These are phyloP conservation scores for Strigomonas galati DNA, from an alignment of 208 protist genomes.

Conservation along the genomic window DNA sequence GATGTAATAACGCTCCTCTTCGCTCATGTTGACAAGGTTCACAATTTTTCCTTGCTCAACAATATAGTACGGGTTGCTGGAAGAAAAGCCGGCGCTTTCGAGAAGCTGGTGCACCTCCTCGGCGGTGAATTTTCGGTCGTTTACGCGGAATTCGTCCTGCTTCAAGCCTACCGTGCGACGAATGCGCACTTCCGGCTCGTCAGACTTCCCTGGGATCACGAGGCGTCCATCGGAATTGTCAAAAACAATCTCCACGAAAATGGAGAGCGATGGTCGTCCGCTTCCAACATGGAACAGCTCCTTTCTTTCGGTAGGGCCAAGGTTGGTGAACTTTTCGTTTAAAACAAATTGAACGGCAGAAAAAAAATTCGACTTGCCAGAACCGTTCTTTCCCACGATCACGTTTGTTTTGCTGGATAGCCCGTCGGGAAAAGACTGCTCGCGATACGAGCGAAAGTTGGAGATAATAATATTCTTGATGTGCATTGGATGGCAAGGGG, in stretches of 20 bases:
- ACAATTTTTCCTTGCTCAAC: conserved; percentile 98
- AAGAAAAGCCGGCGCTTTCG: conserved; percentile 98
- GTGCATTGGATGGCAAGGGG: no score
- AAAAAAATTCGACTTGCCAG: conserved; percentile 98
- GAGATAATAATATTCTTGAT: conserved; percentile 93
- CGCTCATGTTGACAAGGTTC: conserved; percentile 95
- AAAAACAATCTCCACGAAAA: conserved; percentile 98
- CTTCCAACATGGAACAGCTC: conserved; percentile 94
- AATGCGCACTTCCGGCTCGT: conserved; percentile 94
- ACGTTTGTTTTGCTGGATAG: conserved; percentile 77
- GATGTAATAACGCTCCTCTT: conserved; percentile 94
- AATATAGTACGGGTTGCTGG: conserved; percentile 99
- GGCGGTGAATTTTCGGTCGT: conserved; percentile 93
- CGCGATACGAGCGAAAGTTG: conserved; percentile 90
- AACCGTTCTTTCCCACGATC: conserved; percentile 96
- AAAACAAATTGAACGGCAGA: conserved; percentile 97
- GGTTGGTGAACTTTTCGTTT: conserved; percentile 86
- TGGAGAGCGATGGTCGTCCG: conserved; percentile 83
- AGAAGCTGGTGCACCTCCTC: conserved; percentile 95
- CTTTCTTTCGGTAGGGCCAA: conserved; percentile 91
- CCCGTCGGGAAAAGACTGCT: conserved; percentile 83
- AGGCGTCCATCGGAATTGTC: conserved; percentile 97
- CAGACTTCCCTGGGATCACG: conserved; percentile 80
- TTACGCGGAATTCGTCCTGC: conserved; percentile 99
- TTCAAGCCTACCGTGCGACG: conserved; percentile 96